Evolutionary conservation across 2,329 filamentous ascomycete genomes (phyloP).

Genomic region (Alternaria angustiovoidea): DNA sequence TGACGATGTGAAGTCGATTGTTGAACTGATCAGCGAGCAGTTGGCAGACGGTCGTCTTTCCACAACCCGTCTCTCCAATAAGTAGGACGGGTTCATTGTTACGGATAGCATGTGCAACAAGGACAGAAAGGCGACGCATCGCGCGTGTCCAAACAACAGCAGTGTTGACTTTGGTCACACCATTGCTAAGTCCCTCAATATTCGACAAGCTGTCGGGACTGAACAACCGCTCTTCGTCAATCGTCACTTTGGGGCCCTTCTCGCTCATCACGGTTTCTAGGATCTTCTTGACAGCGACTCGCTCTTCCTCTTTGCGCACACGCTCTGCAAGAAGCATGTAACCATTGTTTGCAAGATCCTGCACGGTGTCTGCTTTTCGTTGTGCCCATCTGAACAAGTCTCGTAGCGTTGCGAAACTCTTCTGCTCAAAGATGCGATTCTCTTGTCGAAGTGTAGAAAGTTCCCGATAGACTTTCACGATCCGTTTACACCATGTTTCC

Average conservation of each 20-base stretch:
- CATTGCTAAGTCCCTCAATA: constrained; percentile 44
- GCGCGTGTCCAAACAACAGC: constrained; percentile 90
- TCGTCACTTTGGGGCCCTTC: constrained; percentile 67
- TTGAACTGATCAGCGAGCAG: constrained; percentile 82
- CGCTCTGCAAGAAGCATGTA: constrained; percentile 97
- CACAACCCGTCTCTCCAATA: constrained; percentile 95
- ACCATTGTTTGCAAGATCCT: constrained; percentile 89
- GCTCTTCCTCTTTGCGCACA: constrained; percentile 89
- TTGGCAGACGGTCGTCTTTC: constrained; percentile 97
- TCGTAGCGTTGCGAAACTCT: constrained; percentile 94
- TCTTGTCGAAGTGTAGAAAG: constrained; percentile 89
- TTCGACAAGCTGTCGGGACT: constrained; percentile 53
- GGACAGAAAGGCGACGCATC: constrained; percentile 88
- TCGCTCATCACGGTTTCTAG: constrained; percentile 87
- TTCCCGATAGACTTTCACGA: constrained; percentile 93
- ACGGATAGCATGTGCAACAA: constrained; percentile 84
- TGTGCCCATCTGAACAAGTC: constrained; percentile 97
- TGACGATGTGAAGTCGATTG: constrained; percentile 85
- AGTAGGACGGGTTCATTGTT: constrained; percentile 95
- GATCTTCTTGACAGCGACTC: constrained; percentile 80
- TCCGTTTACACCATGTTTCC: constrained; percentile 87
- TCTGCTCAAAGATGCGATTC: constrained; percentile 91
- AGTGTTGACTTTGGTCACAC: constrained; percentile 20
- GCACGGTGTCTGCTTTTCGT: constrained; percentile 81
- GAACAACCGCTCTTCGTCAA: constrained; percentile 80